A percentile compares a stretch with the other conserved stretches of the same genome.
These are phyloP conservation scores for Dictyostelium capitatum DNA, from an alignment of 78 protist species.

Conservation along the genomic window DNA sequence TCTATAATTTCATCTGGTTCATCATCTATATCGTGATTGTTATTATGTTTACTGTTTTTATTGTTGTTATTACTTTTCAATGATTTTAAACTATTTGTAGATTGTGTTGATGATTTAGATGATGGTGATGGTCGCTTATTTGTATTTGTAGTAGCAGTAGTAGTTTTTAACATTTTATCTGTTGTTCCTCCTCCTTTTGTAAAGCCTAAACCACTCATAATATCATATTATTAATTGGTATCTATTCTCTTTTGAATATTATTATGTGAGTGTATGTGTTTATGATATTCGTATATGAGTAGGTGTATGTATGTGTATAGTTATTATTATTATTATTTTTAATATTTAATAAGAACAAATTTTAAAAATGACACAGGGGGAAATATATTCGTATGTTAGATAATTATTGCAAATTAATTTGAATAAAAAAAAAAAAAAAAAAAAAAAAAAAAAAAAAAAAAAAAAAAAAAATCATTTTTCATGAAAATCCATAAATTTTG, in stretches of 20 bases:
- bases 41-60: neutral
- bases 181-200: neutral
- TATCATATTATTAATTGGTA: neutral
- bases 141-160: neutral
- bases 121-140: neutral
- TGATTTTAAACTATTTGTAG: neutral
- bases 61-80: neutral
- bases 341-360: too few relatives aligned
- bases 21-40: neutral
- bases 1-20: neutral
- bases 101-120: neutral
- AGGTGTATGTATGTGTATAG: neutral
- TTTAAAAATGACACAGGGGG: too few relatives aligned
- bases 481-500: too few relatives aligned
- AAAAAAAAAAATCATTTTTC: too few relatives aligned
- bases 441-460: too few relatives aligned
- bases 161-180: neutral
- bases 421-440: too few relatives aligned
- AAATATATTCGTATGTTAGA: too few relatives aligned
- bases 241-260: neutral
- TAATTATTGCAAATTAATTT: too few relatives aligned
- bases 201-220: constrained; percentile 11
- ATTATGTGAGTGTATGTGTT: neutral
- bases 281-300: neutral
- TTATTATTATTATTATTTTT: too few relatives aligned